Evolutionary conservation across 2,329 filamentous ascomycete species (phyloP).

Genomic region (Pyrenophora graminea): DNA sequence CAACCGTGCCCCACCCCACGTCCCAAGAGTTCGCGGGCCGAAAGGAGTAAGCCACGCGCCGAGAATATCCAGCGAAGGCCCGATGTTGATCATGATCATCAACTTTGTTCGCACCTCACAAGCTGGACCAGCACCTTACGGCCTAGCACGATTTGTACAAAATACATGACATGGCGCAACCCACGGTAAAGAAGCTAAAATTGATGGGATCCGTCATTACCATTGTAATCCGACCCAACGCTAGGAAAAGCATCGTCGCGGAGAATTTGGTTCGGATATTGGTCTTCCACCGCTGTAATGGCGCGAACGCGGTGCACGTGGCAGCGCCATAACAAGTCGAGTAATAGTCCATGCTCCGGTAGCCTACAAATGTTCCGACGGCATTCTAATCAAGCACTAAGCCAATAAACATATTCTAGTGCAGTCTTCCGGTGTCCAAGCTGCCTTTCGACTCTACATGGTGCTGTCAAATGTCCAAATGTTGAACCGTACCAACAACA

Average conservation of each 20-base stretch:
- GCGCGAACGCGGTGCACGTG: constrained; percentile 7
- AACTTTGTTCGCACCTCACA: constrained; percentile 26
- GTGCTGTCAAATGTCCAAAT: neutral
- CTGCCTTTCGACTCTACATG: neutral
- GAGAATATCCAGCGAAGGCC: constrained; percentile 15
- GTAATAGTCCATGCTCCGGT: neutral
- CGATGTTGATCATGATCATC: constrained; percentile 15
- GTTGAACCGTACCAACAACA: neutral
- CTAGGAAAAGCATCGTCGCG: neutral
- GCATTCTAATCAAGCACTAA: neutral
- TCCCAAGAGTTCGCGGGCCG: constrained; percentile 14
- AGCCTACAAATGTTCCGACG: neutral
- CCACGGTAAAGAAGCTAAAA: neutral
- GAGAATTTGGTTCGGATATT: constrained; percentile 1
- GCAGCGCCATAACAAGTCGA: neutral
- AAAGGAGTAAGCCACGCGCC: constrained; percentile 12
- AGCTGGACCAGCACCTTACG: neutral
- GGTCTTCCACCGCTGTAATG: neutral
- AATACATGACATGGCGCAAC: neutral
- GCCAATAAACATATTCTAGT: neutral
- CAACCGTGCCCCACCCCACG: constrained; percentile 16
- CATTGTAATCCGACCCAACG: neutral
- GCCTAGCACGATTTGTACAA: neutral
- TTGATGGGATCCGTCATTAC: neutral
- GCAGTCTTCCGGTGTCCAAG: neutral